Evolutionary conservation across 2,329 filamentous ascomycete species (phyloP).

Genomic region (Monascus ruber): DNA sequence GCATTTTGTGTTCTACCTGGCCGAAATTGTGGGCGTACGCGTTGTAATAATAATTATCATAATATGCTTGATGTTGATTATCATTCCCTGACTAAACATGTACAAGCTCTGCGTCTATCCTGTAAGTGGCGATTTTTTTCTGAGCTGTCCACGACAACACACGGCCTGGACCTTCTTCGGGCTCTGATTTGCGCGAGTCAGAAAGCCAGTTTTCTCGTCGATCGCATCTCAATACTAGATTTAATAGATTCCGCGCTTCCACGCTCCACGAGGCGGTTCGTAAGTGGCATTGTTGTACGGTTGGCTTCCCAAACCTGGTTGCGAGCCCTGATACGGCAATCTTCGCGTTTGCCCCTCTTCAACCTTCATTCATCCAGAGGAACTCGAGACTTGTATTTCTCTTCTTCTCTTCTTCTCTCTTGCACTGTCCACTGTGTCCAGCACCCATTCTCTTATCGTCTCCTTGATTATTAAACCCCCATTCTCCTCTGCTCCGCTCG

Average conservation of each 20-base stretch:
- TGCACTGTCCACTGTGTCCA: not conserved
- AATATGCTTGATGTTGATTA: not conserved
- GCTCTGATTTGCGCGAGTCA: too few species aligned
- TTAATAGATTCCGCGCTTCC: too few species aligned
- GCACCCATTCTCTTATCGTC: not conserved
- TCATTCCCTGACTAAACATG: too few species aligned
- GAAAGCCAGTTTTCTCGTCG: not conserved
- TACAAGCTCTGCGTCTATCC: too few species aligned
- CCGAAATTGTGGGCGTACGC: not conserved
- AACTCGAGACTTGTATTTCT: not conserved
- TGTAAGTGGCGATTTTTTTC: too few species aligned
- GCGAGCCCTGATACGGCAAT: not conserved
- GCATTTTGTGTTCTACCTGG: not conserved
- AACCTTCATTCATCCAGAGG: not conserved
- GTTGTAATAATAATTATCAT: not conserved
- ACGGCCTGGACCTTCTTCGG: too few species aligned
- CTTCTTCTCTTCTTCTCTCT: not conserved
- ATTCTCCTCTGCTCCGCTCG: not conserved
- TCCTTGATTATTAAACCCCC: not conserved
- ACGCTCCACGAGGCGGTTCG: too few species aligned
- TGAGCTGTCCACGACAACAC: too few species aligned
- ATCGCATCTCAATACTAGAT: not conserved
- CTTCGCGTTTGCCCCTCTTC: not conserved
- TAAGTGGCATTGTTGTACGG: too few species aligned
- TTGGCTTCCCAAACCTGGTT: too few species aligned